These are phyloP conservation scores for Juncus inflexus DNA, from an alignment of 176 grass and related monocot genomes.

Conservation along the genomic window DNA sequence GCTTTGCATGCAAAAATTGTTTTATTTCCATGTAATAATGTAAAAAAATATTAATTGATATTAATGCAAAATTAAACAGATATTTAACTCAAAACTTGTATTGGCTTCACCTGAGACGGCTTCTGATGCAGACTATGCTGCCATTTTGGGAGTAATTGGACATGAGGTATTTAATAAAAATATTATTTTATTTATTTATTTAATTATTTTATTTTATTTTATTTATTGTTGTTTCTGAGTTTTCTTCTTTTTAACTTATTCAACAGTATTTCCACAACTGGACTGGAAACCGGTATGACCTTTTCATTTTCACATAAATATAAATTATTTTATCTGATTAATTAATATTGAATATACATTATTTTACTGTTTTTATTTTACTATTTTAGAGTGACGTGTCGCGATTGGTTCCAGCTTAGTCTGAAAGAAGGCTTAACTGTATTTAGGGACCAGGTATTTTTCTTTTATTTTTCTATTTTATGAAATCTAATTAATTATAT, in stretches of 20 bases:
- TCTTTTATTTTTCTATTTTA: neutral
- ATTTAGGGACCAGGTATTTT: slow-evolving; percentile 84
- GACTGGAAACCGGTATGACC: slow-evolving; percentile 84
- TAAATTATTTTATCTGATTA: neutral
- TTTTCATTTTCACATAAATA: neutral
- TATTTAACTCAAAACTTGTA: slow-evolving; percentile 99
- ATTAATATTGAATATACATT: slow-evolving; percentile 7
- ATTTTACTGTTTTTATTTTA: neutral
- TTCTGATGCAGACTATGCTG: slow-evolving; percentile 91
- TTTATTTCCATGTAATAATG: slow-evolving; percentile 28
- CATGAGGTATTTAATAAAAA: slow-evolving; percentile 59
- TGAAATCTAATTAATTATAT: too few species aligned
- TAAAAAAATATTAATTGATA: slow-evolving; percentile 7
- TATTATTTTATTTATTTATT: slow-evolving; percentile 13
- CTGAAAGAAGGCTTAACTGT: slow-evolving; percentile 97
- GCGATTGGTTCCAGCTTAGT: slow-evolving; percentile 99
- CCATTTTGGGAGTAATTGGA: slow-evolving; percentile 95
- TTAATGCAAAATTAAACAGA: slow-evolving; percentile 47
- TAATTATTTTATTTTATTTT: slow-evolving; percentile 10
- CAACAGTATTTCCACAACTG: slow-evolving; percentile 99
- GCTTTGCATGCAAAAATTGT: neutral
- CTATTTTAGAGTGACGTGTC: slow-evolving; percentile 81
- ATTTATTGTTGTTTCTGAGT: slow-evolving; percentile 25
- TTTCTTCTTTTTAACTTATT: slow-evolving; percentile 25
- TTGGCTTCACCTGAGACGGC: slow-evolving; percentile 94